phyloP scores from a whole-genome alignment of 1,139 yeast species.

The Trichomonascaceae sp. region DNA sequence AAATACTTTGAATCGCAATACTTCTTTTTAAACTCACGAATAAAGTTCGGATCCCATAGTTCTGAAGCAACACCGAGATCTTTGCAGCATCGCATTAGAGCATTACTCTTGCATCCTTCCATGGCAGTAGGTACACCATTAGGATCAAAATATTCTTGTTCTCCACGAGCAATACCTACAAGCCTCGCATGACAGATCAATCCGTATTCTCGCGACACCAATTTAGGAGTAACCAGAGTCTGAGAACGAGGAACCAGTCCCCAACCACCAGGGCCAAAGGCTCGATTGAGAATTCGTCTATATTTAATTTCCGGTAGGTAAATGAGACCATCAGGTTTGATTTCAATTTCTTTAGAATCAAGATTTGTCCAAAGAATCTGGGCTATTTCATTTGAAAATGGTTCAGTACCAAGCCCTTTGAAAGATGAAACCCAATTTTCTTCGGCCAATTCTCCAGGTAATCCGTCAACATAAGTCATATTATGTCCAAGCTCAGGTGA shows the following conservation, averaged over 20 bases:
- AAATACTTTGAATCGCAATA: constrained; percentile 80
- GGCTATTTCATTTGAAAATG: constrained; percentile 60
- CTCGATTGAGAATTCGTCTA: constrained; percentile 75
- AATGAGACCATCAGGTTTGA: constrained; percentile 89
- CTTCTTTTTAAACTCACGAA: constrained; percentile 67
- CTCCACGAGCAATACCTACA: constrained; percentile 92
- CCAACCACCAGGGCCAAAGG: constrained; percentile 99
- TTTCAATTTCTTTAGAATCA: constrained; percentile 69
- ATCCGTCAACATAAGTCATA: background rate
- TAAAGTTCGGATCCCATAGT: constrained; percentile 92
- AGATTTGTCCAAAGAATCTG: constrained; percentile 56
- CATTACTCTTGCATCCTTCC: constrained; percentile 95
- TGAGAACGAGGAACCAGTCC: constrained; percentile 93
- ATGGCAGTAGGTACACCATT: constrained; percentile 91
- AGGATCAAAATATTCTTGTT: constrained; percentile 85
- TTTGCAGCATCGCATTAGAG: constrained; percentile 95
- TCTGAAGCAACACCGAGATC: constrained; percentile 96
- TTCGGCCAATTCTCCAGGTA: constrained; percentile 5
- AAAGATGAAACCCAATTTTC: constrained; percentile 29
- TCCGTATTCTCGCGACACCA: constrained; percentile 84
- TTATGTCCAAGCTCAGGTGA: background rate
- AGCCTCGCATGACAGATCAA: constrained; percentile 80
- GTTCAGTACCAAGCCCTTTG: constrained; percentile 66
- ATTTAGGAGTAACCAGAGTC: constrained; percentile 58
- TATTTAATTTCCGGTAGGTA: constrained; percentile 94